Evolutionary conservation across 352 stramenopile species (phyloP).

Genomic region (Pythium sukuiense): DNA sequence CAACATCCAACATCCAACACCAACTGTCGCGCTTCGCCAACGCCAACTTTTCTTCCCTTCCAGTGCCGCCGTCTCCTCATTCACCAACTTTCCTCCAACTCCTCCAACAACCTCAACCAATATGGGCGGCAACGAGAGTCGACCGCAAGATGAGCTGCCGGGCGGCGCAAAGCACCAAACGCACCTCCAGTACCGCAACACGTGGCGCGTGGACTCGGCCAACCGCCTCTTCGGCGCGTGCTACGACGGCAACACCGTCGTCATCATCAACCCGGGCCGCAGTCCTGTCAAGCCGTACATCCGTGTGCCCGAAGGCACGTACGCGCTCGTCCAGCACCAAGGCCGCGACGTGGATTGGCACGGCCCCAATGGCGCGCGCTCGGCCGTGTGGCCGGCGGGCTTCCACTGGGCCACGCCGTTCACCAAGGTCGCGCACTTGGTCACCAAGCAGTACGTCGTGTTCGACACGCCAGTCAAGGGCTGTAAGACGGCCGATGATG

Average conservation of each 20-base stretch:
- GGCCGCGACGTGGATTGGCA: constrained; percentile 71
- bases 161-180: constrained; percentile 41
- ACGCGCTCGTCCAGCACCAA: constrained; percentile 86
- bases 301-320: constrained; percentile 86
- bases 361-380: constrained; percentile 38
- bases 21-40: not conserved
- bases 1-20: not conserved
- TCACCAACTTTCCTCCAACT: constrained; percentile 14
- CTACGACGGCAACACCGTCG: constrained; percentile 77
- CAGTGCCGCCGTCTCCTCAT: constrained; percentile 2
- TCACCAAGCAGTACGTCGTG: constrained; percentile 89
- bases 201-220: constrained; percentile 60
- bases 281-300: constrained; percentile 76
- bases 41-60: not conserved
- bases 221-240: constrained; percentile 79
- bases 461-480: constrained; percentile 88
- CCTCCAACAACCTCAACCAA: not conserved
- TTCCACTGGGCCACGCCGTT: constrained; percentile 75
- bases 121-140: constrained; percentile 23
- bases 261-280: constrained; percentile 72
- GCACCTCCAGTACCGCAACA: constrained; percentile 59
- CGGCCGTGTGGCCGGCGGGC: constrained; percentile 71
- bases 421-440: constrained; percentile 83
- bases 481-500: constrained; percentile 88
- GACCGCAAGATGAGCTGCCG: constrained; percentile 15